phyloP scores from a whole-genome alignment of 2,329 filamentous ascomycete genomes.

The Stylonectria norvegica region DNA sequence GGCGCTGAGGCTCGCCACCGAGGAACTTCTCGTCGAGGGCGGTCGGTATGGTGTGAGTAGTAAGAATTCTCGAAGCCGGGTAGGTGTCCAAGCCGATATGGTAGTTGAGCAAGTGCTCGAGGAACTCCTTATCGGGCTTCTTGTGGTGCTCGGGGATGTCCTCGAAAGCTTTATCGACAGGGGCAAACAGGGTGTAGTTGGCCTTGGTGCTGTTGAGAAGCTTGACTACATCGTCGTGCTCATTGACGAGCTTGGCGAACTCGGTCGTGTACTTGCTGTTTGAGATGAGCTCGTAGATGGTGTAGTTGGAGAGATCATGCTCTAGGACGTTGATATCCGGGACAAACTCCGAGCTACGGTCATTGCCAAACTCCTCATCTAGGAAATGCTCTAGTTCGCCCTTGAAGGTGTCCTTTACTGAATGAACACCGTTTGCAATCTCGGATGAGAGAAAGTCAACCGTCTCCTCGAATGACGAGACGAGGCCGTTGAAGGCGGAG shows the following conservation, averaged over 20 bases:
- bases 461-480: conserved; percentile 11
- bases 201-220: conserved; percentile 69
- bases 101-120: conserved; percentile 69
- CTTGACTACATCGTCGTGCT: conserved; percentile 68
- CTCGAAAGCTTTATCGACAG: conserved; percentile 72
- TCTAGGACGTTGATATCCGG: conserved; percentile 9
- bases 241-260: conserved; percentile 70
- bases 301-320: conserved; percentile 56
- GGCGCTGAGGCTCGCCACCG: conserved; percentile 65
- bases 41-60: conserved; percentile 72
- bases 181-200: conserved; percentile 80
- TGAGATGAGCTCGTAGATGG: conserved; percentile 77
- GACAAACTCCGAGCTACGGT: not conserved
- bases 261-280: conserved; percentile 72
- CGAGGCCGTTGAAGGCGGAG: not conserved
- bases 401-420: conserved; percentile 8
- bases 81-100: conserved; percentile 69
- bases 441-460: conserved; percentile 14
- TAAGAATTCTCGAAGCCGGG: conserved; percentile 62
- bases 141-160: conserved; percentile 48
- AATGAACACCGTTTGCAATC: conserved; percentile 3
- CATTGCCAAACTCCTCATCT: not conserved
- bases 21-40: conserved; percentile 56
- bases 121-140: conserved; percentile 65
- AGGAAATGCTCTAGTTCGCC: conserved; percentile 5